Percentiles rank a stretch among this genome's conserved stretches.
Evolutionary conservation across 1,139 yeast genomes (phyloP).

Genomic region (Yamadazyma conglobata): DNA sequence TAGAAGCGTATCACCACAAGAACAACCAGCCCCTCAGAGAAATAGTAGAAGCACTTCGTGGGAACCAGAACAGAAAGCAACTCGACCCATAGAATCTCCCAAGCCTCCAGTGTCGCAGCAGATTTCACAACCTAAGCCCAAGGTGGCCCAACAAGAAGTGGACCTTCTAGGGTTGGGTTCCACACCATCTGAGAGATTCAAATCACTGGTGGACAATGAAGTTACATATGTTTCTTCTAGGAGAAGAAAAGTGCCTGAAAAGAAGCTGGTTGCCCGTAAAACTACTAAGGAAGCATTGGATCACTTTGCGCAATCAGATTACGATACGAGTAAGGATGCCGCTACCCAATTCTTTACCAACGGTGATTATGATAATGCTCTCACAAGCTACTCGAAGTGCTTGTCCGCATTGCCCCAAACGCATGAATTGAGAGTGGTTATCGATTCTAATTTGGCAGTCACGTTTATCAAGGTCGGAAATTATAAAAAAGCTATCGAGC

Average conservation of each 20-base stretch:
- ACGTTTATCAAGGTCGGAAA: constrained; percentile 73
- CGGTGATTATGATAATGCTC: constrained; percentile 80
- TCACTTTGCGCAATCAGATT: constrained; percentile 47
- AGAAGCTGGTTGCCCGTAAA: constrained; percentile 10
- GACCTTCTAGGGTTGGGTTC: constrained; percentile 25
- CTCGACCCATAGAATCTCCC: background rate
- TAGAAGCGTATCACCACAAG: constrained; percentile 7
- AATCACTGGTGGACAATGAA: constrained; percentile 10
- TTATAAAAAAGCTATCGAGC: constrained; percentile 55
- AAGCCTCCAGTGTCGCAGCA: constrained; percentile 1
- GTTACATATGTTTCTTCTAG: constrained; percentile 17
- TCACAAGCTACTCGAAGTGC: constrained; percentile 58
- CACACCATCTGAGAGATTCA: constrained; percentile 20
- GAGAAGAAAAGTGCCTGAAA: constrained; percentile 13
- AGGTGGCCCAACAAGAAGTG: constrained; percentile 14
- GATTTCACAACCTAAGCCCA: constrained; percentile 2
- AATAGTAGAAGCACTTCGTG: background rate
- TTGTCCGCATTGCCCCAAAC: constrained; percentile 57
- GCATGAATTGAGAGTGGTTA: constrained; percentile 67
- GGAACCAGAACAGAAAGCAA: background rate
- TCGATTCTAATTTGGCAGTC: constrained; percentile 74
- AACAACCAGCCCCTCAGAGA: constrained; percentile 8
- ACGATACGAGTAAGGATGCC: constrained; percentile 51
- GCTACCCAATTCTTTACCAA: constrained; percentile 65
- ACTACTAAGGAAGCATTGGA: constrained; percentile 23